Evolutionary conservation across 805 yeast genomes (phyloP), one percentile per base, ranked within the genome.

Genomic region (Zygosaccharomyces pseudorouxii): DNA sequence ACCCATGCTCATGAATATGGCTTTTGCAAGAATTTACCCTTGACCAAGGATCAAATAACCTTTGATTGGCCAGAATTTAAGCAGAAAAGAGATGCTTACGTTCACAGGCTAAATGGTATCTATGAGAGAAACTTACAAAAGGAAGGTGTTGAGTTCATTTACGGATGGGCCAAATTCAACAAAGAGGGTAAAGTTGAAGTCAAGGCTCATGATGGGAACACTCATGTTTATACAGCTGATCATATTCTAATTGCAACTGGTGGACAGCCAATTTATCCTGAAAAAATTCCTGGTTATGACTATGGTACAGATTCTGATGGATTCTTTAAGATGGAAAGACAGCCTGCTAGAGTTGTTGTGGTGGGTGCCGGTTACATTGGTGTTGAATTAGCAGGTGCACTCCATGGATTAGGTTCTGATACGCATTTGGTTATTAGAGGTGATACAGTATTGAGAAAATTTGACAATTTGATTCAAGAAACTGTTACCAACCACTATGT

Each of bases 351-450:
- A 42, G 98, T 92, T 25, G 98, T 95, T 1, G 77, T 93, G 52
- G 96, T 93, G 10, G 99, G 99, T 59, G 97, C 97, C 33, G 99
- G 99, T 38, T 93, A 93, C 72, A 93, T 93, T 65, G 98, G 96
- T 49, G 85, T 89, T 42, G 99, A 93, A 73, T 78, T 93, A 45
- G 86, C 97, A 5, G 99, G 99, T 54, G 89, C 93, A 39, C 92
- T 93, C 80, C 78, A 86, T 56, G 89, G 89, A 20, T 76, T 93
- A 53, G 96, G 95, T 14, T 66, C 92, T 12, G 89, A 92, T 56
- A 84, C 96, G 41, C 92, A 87, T 66, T 67, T 93, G 68, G 78
- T 92, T 52, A 86, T 92, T 54, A 83, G 99, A 73, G 95, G 95
- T 56, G 92, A 90, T 50, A 84, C 90, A 1, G 90, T 93, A 25